A percentile compares a stretch with the other conserved stretches of the same genome.
These are phyloP conservation scores for Quercus suber DNA, from an alignment of 306 rosid species.

Conservation along the genomic window DNA sequence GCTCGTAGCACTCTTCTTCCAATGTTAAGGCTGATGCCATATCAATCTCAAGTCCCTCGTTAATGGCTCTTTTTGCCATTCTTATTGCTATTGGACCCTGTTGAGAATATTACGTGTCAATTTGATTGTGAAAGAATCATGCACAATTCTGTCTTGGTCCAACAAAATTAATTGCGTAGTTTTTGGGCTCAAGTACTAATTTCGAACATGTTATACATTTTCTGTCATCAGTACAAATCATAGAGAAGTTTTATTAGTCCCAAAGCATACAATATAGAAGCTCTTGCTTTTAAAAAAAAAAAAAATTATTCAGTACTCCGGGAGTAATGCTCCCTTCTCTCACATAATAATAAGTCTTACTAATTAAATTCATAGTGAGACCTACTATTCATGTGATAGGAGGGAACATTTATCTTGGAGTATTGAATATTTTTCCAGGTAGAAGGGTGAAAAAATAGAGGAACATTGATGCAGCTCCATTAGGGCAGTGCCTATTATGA, in stretches of 20 bases:
- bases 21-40: slow-evolving; percentile 47
- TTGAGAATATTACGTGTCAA: slow-evolving; percentile 8
- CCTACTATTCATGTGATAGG: too few species aligned
- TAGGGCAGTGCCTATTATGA: neutral
- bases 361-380: too few species aligned
- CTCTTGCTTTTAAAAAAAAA: neutral
- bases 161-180: neutral
- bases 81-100: slow-evolving; percentile 92
- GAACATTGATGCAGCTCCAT: neutral
- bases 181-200: neutral
- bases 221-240: neutral
- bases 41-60: slow-evolving; percentile 63
- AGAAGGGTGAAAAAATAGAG: neutral
- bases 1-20: slow-evolving; percentile 79
- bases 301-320: neutral
- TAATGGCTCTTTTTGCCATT: slow-evolving; percentile 83
- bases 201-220: neutral
- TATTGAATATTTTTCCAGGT: too few species aligned
- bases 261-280: neutral
- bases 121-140: neutral
- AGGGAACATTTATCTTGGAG: too few species aligned
- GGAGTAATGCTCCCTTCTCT: too few species aligned
- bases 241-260: neutral
- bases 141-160: neutral
- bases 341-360: too few species aligned